A percentile compares a stretch with the other conserved stretches of the same genome.
phyloP scores from a whole-genome alignment of 2,329 filamentous ascomycete species.

The Tetracladium maxilliforme region DNA sequence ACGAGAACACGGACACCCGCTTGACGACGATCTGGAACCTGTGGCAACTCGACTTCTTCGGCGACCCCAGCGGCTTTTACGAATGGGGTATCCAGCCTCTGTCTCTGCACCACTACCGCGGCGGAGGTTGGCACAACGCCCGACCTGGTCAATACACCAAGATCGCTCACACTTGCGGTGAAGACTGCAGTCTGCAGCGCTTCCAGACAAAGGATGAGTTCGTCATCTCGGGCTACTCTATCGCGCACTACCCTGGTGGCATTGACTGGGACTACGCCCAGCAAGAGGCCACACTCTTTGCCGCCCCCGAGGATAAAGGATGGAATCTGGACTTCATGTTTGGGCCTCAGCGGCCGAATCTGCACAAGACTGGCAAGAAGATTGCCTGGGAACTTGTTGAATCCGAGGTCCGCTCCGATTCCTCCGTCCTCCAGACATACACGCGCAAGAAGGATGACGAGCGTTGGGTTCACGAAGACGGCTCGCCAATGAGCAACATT shows the following conservation, averaged over 20 bases:
- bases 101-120: conserved; percentile 17
- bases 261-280: conserved; percentile 14
- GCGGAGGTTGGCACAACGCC: conserved; percentile 35
- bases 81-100: conserved; percentile 12
- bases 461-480: conserved; percentile 32
- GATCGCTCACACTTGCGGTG: conserved; percentile 13
- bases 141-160: conserved; percentile 10
- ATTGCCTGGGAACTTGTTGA: conserved; percentile 39
- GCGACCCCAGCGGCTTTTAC: conserved; percentile 14
- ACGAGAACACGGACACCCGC: conserved; percentile 14
- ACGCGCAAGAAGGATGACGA: conserved; percentile 34
- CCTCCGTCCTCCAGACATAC: conserved; percentile 36
- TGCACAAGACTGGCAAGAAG: conserved; percentile 32
- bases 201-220: conserved; percentile 13
- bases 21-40: conserved; percentile 12
- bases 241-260: conserved; percentile 13
- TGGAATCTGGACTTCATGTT: conserved; percentile 29
- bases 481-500: conserved; percentile 31
- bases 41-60: conserved; percentile 13
- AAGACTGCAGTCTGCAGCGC: conserved; percentile 14
- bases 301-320: conserved; percentile 12
- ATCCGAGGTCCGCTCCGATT: conserved; percentile 27
- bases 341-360: conserved; percentile 29
- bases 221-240: conserved; percentile 12
- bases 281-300: conserved; percentile 12